These are phyloP conservation scores for Yarrowia bubula DNA, from an alignment of 805 yeast genomes.

Conservation along the genomic window DNA sequence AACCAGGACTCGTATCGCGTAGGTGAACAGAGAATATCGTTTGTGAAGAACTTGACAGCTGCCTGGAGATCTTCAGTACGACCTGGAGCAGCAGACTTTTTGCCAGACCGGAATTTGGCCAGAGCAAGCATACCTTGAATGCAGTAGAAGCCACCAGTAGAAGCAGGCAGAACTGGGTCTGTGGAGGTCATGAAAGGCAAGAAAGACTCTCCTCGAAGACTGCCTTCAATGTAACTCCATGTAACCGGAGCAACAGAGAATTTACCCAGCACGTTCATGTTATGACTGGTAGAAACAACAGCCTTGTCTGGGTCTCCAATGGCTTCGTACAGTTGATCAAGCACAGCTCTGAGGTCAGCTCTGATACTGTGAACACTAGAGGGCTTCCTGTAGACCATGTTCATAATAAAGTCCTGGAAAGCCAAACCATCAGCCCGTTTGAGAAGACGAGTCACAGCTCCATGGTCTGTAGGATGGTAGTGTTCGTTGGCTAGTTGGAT, in stretches of 20 bases:
- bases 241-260: constrained; percentile 43
- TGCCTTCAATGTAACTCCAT: constrained; percentile 30
- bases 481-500: constrained; percentile 57
- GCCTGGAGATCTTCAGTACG: constrained; percentile 77
- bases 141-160: constrained; percentile 60
- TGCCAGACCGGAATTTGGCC: constrained; percentile 66
- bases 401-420: constrained; percentile 51
- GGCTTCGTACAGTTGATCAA: constrained; percentile 70
- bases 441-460: constrained; percentile 45
- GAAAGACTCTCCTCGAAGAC: constrained; percentile 32
- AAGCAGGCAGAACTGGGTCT: constrained; percentile 41
- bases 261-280: constrained; percentile 45
- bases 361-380: constrained; percentile 61
- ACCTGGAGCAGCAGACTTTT: constrained; percentile 68
- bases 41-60: constrained; percentile 61
- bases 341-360: constrained; percentile 65
- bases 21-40: constrained; percentile 66
- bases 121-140: constrained; percentile 66
- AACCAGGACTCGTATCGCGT: constrained; percentile 83
- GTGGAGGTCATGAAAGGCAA: constrained; percentile 31
- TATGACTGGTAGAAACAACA: constrained; percentile 38
- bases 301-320: constrained; percentile 57
- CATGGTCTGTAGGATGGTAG: constrained; percentile 67
- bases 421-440: constrained; percentile 43
- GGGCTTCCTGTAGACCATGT: constrained; percentile 52